Conservation (phyloP, 2,329 filamentous ascomycete species). For the Pestalotiopsis fici region DNA sequence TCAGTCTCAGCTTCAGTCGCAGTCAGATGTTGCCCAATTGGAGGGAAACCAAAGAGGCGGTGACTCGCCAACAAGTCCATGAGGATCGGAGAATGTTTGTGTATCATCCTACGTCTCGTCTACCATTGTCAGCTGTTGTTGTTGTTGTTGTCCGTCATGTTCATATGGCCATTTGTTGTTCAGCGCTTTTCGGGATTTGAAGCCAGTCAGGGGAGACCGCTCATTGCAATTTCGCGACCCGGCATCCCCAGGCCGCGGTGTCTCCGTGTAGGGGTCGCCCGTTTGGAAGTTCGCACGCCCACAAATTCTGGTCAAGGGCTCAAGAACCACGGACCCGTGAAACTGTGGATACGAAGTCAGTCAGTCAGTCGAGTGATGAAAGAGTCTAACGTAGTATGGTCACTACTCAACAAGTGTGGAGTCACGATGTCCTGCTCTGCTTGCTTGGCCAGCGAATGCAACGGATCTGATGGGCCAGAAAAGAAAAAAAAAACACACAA, state of each 20-base stretch:
- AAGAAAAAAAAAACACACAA: not conserved
- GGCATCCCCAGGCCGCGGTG: constrained; percentile 2
- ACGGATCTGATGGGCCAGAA: not conserved
- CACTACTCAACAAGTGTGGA: not conserved
- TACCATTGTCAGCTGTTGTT: not conserved
- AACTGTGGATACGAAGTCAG: not conserved
- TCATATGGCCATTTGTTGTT: not conserved
- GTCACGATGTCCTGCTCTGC: not conserved
- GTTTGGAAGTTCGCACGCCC: not conserved
- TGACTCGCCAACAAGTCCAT: not conserved
- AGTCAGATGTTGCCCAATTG: too few species aligned
- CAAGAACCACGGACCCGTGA: not conserved
- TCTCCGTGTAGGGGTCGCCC: constrained; percentile 1
- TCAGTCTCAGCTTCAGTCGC: too few species aligned
- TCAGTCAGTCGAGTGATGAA: not conserved
- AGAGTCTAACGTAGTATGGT: not conserved
- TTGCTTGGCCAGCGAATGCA: not conserved
- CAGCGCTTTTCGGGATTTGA: not conserved
- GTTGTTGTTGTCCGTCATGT: not conserved
- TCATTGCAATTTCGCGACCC: constrained; percentile 8
- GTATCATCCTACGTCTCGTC: not conserved
- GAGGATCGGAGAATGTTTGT: not conserved
- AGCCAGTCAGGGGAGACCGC: not conserved
- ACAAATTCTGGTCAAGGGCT: not conserved
- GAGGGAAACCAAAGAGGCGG: not conserved